Conservation (phyloP, 345 rosid species). For the Tarenaya hassleriana region DNA sequence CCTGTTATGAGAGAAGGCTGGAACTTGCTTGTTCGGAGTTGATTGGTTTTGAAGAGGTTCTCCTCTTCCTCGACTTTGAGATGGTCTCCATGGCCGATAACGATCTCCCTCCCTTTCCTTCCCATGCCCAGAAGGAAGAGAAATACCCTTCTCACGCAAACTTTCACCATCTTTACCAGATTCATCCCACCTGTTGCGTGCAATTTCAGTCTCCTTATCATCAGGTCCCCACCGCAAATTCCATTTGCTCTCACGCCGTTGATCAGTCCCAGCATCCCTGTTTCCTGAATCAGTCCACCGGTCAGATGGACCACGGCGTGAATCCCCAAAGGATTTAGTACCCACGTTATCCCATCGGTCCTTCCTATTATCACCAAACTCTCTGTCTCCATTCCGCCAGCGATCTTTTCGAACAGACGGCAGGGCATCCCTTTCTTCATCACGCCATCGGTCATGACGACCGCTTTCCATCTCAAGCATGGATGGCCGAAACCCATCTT, state of each 20-base stretch:
- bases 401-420: conserved; percentile 58
- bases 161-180: conserved; percentile 62
- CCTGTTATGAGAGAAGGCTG: conserved; percentile 54
- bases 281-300: conserved; percentile 73
- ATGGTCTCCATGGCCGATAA: conserved; percentile 79
- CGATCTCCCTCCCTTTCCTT: conserved; percentile 63
- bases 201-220: conserved; percentile 50
- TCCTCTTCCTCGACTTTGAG: conserved; percentile 70
- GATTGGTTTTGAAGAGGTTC: conserved; percentile 57
- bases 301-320: conserved; percentile 66
- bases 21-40: conserved; percentile 56
- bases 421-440: conserved; percentile 89
- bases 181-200: conserved; percentile 53
- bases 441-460: conserved; percentile 86
- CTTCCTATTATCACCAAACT: conserved; percentile 55
- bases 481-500: conserved; percentile 79
- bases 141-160: conserved; percentile 48
- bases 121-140: conserved; percentile 43
- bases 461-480: conserved; percentile 68
- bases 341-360: conserved; percentile 86
- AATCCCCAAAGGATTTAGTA: conserved; percentile 55
- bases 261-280: conserved; percentile 67
- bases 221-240: conserved; percentile 97
- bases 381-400: conserved; percentile 84
- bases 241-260: conserved; percentile 96